These are phyloP conservation scores for Grifola frondosa DNA, from an alignment of 1,284 basidiomycete genomes.

Conservation along the genomic window DNA sequence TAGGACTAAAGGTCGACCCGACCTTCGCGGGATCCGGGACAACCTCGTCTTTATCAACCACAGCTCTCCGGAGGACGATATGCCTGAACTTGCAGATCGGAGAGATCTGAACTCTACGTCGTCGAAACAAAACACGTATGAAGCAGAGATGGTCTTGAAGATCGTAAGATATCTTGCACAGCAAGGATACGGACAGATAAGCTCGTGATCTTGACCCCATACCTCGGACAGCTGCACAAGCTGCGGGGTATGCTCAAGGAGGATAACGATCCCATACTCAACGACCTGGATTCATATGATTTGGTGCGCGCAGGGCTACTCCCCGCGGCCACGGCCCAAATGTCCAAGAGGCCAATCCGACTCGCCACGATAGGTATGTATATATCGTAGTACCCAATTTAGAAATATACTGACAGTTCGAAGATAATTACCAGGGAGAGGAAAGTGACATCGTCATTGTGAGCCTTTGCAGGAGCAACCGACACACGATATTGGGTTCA, in stretches of 20 bases:
- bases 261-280: conserved; percentile 58
- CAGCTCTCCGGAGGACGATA: conserved; percentile 52
- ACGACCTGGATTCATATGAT: conserved; percentile 60
- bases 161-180: conserved; percentile 64
- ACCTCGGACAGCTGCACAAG: conserved; percentile 61
- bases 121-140: conserved; percentile 58
- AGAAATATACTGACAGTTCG: conserved; percentile 4
- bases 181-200: conserved; percentile 63
- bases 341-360: conserved; percentile 44
- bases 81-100: conserved; percentile 39
- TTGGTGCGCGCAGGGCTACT: conserved; percentile 54
- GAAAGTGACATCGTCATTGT: conserved; percentile 65
- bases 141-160: conserved; percentile 61
- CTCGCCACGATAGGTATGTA: conserved; percentile 60
- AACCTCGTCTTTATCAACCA: conserved; percentile 65
- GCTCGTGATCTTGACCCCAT: conserved; percentile 64
- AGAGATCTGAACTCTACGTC: conserved; percentile 46
- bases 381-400: not conserved
- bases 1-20: conserved; percentile 44
- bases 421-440: conserved; percentile 70
- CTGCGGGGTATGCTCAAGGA: conserved; percentile 44
- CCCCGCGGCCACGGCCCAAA: conserved; percentile 35
- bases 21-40: conserved; percentile 52
- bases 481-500: conserved; percentile 59
- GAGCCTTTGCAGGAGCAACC: conserved; percentile 62